Evolutionary conservation across 305 asterid genomes (phyloP), one percentile per base, ranked within the genome.

Genomic region (Plantago lanceolata): DNA sequence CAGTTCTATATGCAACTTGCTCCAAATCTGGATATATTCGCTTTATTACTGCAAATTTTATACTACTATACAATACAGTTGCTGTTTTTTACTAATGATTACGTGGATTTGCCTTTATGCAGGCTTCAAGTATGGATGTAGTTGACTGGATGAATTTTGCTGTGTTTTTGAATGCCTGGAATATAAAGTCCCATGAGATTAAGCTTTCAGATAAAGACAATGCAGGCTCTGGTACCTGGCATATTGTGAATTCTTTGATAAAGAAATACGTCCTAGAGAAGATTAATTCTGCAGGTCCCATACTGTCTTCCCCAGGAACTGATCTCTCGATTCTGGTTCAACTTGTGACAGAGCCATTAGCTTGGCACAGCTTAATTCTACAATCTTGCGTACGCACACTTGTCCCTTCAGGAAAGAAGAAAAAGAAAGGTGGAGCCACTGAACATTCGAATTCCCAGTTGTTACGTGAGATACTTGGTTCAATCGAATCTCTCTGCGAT

Each of bases 131-230:
- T 76, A 68, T 73, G 6, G 79, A 82, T 64, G 67, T 79, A 66
- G 73, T 81, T 55, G 96, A 85, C 76, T 94, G 96, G 99, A 71
- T 88, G 84, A 88, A 84, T 75, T 90, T 94, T 57, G 71, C 77
- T 7, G 88, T 90, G 57, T 86, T 94, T 71, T 76, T 90, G 70
- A 90, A 94, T 74, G 99, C 97, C 31, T 86, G 96, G 96, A 86
- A 87, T 81, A 80, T 84, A 48, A 71, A 54, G 48, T 80, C 94
- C 63, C 86, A 71, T 13, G 95, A 82, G 79, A 68, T 84, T 54
- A 76, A 61, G 57, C 57, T 67, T 60, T 54, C 82, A 18, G 76
- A 75, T 43, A 54, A 56, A 73, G 78, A 66, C 18, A 19, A 58
- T 44, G 56, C 81, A 47, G 64, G 63, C 55, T 72, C 71, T 56